Conservation (phyloP, 73 alveolate species). For the Loxodes magnus region DNA sequence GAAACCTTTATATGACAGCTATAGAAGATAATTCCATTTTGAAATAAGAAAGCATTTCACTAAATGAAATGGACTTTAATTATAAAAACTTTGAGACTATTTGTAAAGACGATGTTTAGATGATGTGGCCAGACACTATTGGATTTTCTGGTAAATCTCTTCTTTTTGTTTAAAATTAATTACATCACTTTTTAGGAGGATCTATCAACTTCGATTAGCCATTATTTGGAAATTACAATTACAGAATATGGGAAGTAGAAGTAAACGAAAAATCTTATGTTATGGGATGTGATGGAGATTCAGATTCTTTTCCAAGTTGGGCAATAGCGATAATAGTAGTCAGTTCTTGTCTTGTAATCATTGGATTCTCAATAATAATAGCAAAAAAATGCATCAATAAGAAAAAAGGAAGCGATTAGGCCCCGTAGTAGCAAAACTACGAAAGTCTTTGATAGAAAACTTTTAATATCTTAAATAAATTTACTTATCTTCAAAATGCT, state of each 20-base stretch:
- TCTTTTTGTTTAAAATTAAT: constrained; percentile 37
- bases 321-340: too few relatives aligned
- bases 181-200: constrained; percentile 28
- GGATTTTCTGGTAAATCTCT: constrained; percentile 30
- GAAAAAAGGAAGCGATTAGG: too few relatives aligned
- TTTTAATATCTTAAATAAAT: too few relatives aligned
- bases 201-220: constrained; percentile 39
- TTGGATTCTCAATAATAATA: too few relatives aligned
- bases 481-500: too few relatives aligned
- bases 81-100: constrained; percentile 18
- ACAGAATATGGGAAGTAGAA: constrained; percentile 23
- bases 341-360: too few relatives aligned
- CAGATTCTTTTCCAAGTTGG: constrained; percentile 10
- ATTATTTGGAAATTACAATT: constrained; percentile 36
- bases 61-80: constrained; percentile 29
- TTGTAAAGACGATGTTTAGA: constrained; percentile 14
- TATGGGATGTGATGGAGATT: constrained; percentile 26
- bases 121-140: constrained; percentile 54
- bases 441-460: too few relatives aligned
- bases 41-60: constrained; percentile 10
- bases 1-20: constrained; percentile 41
- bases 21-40: constrained; percentile 34
- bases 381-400: too few relatives aligned
- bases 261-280: constrained; percentile 46
- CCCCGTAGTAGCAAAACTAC: too few relatives aligned